These are phyloP conservation scores for Puccinia horiana DNA, from an alignment of 1,284 basidiomycete species.

Conservation along the genomic window DNA sequence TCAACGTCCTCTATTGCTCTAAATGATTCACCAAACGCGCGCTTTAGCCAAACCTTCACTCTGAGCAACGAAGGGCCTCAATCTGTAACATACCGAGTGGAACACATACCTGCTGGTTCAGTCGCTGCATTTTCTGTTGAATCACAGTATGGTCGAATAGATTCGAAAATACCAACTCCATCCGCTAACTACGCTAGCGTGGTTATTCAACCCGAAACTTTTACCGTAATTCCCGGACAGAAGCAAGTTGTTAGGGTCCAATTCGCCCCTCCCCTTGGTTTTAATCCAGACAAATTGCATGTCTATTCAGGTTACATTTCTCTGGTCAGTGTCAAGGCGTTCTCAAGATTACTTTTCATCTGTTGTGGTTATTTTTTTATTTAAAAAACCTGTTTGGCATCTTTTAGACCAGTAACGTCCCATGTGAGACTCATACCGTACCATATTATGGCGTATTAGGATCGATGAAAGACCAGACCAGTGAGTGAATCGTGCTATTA, in stretches of 20 bases:
- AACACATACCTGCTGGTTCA: constrained; percentile 35
- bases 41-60: constrained; percentile 23
- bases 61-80: constrained; percentile 14
- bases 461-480: constrained; percentile 36
- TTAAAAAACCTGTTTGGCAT: not conserved
- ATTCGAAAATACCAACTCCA: not conserved
- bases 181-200: constrained; percentile 13
- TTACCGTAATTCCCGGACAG: constrained; percentile 31
- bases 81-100: constrained; percentile 20
- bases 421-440: constrained; percentile 40
- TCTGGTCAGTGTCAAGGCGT: constrained; percentile 13
- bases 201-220: not conserved
- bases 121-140: constrained; percentile 13
- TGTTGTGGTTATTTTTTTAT: not conserved
- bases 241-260: not conserved
- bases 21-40: constrained; percentile 29
- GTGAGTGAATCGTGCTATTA: not conserved
- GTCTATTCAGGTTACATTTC: constrained; percentile 49
- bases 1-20: constrained; percentile 36
- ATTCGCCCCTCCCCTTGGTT: constrained; percentile 16
- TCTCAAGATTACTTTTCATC: not conserved
- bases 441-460: constrained; percentile 47
- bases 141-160: constrained; percentile 20
- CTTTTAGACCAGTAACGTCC: constrained; percentile 15
- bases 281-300: constrained; percentile 25